A percentile compares a stretch with the other conserved stretches of the same genome.
phyloP scores from a whole-genome alignment of 2,329 filamentous ascomycete species.

The Xylogone sp. region DNA sequence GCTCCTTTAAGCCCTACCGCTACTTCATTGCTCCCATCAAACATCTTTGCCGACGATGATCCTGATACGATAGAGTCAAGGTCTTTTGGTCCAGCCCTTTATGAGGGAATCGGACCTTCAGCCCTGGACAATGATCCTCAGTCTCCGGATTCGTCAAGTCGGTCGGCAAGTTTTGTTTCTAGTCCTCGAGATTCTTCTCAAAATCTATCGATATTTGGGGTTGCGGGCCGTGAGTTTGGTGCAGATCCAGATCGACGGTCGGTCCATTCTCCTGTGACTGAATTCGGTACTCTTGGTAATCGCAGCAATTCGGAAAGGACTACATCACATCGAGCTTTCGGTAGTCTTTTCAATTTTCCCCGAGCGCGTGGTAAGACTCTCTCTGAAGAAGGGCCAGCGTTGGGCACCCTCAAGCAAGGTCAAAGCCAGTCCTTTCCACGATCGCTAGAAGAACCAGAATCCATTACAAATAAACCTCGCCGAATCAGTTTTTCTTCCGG shows the following conservation, averaged over 20 bases:
- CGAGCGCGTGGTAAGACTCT: constrained; percentile 58
- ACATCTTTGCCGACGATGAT: constrained; percentile 58
- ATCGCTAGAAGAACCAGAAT: constrained; percentile 53
- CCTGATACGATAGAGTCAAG: constrained; percentile 26
- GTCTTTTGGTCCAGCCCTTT: constrained; percentile 24
- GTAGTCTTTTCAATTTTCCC: constrained; percentile 54
- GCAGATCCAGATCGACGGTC: constrained; percentile 22
- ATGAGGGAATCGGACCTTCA: constrained; percentile 32
- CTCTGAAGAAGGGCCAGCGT: constrained; percentile 56
- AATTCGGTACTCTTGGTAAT: constrained; percentile 26
- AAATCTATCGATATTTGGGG: constrained; percentile 49
- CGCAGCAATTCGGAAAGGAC: constrained; percentile 31
- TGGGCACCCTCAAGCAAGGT: constrained; percentile 66
- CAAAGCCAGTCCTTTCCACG: constrained; percentile 78
- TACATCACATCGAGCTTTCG: constrained; percentile 43
- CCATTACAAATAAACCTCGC: constrained; percentile 44
- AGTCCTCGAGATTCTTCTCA: constrained; percentile 60
- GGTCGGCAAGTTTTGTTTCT: constrained; percentile 53
- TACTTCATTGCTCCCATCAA: constrained; percentile 68
- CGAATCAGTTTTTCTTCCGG: constrained; percentile 53
- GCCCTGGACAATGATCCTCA: constrained; percentile 45
- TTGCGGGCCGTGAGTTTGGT: constrained; percentile 18
- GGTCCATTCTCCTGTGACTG: constrained; percentile 20
- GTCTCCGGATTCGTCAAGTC: constrained; percentile 57
- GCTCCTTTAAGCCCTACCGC: constrained; percentile 77